A percentile compares a stretch with the other conserved stretches of the same genome.
Conservation (phyloP, 1,284 basidiomycete genomes). For the Fomes fomentarius region DNA sequence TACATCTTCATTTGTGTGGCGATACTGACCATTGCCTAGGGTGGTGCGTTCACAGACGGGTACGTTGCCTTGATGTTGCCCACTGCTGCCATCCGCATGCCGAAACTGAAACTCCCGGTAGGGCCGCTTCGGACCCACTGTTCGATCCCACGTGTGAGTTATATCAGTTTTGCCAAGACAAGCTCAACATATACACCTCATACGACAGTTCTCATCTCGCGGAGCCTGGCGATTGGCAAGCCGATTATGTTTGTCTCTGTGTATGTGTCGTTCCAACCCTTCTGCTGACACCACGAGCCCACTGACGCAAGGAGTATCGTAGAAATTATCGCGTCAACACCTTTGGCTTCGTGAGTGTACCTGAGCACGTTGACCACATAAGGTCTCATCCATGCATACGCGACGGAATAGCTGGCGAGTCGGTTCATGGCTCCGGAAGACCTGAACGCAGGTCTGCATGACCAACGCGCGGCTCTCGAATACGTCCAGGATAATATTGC, state of each 20-base stretch:
- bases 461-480: conserved; percentile 57
- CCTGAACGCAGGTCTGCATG: conserved; percentile 57
- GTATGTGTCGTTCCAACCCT: conserved; percentile 37
- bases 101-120: conserved; percentile 23
- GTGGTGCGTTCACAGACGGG: conserved; percentile 53
- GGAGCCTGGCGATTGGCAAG: conserved; percentile 49
- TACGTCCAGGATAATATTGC: conserved; percentile 67
- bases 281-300: background rate
- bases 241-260: conserved; percentile 60
- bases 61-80: conserved; percentile 23
- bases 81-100: background rate
- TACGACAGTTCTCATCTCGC: conserved; percentile 47
- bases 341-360: conserved; percentile 55
- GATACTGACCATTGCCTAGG: conserved; percentile 36
- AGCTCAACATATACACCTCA: too few relatives aligned
- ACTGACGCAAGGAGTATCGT: background rate
- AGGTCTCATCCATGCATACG: too few relatives aligned
- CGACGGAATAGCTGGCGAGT: conserved; percentile 39
- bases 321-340: conserved; percentile 64
- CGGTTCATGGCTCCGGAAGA: conserved; percentile 48
- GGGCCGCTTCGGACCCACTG: conserved; percentile 45
- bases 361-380: too few relatives aligned
- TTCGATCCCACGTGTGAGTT: conserved; percentile 52
- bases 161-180: too few relatives aligned
- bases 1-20: too few relatives aligned